A percentile compares a stretch with the other conserved stretches of the same genome.
phyloP scores from a whole-genome alignment of 352 stramenopile species.

The Peronospora farinosa region DNA sequence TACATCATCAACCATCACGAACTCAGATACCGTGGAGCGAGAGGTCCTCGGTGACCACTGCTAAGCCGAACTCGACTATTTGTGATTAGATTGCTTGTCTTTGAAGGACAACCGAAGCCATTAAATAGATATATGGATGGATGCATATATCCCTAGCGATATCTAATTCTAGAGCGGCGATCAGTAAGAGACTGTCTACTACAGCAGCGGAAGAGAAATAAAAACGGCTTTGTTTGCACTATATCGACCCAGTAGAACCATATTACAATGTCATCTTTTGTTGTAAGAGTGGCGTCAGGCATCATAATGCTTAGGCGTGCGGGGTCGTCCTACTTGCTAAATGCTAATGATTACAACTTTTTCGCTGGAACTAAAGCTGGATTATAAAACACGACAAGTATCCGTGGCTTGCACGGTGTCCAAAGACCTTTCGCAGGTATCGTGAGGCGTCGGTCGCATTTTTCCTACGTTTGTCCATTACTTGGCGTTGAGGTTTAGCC shows the following conservation, averaged over 20 bases:
- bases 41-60: slow-evolving; percentile 8
- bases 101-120: slow-evolving; percentile 7
- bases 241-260: no score
- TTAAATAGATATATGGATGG: no score
- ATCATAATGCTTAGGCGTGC: no score
- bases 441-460: neutral
- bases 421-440: no score
- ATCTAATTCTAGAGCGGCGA: no score
- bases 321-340: no score
- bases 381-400: slow-evolving; percentile 23
- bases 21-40: neutral
- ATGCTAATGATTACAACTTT: no score
- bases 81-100: neutral
- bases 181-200: no score
- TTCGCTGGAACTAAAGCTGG: slow-evolving; percentile 11
- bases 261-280: no score
- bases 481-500: neutral
- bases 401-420: neutral
- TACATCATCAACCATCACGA: neutral
- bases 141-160: neutral
- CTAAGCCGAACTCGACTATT: slow-evolving; percentile 6
- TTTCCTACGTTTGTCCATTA: neutral
- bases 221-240: no score
- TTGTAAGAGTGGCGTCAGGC: no score
- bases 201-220: no score